Percentiles rank a stretch among this genome's conserved stretches.
Evolutionary conservation across 305 asterid species (phyloP).

Genomic region (Ruellia speciosa): DNA sequence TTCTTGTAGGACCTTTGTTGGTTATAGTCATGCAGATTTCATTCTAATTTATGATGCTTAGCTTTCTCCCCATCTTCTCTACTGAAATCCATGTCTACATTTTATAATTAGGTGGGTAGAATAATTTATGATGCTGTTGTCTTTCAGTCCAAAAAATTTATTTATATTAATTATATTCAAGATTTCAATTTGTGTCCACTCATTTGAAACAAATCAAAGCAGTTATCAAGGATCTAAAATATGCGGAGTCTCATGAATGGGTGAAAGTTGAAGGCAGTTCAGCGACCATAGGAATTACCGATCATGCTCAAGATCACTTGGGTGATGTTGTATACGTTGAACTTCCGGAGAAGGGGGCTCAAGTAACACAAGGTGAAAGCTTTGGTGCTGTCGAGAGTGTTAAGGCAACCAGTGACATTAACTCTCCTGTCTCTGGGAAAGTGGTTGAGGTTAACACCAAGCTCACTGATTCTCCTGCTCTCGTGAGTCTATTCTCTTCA

Average conservation of each 20-base stretch:
- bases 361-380: conserved; percentile 55
- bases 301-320: conserved; percentile 89
- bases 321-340: conserved; percentile 91
- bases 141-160: no score
- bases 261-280: conserved; percentile 70
- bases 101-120: no score
- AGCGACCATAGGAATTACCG: conserved; percentile 82
- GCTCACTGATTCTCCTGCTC: conserved; percentile 65
- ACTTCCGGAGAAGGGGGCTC: conserved; percentile 66
- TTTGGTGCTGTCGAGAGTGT: conserved; percentile 98
- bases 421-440: conserved; percentile 90
- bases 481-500: no score
- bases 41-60: no score
- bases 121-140: no score
- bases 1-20: no score
- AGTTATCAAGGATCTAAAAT: conserved; percentile 79
- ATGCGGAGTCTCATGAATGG: conserved; percentile 92
- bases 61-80: no score
- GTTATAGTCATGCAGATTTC: no score
- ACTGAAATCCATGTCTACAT: no score
- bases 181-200: background rate
- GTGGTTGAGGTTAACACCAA: conserved; percentile 64
- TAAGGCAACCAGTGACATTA: conserved; percentile 82
- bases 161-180: background rate
- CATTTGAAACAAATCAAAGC: conserved; percentile 22